Conservation (phyloP, 352 stramenopile genomes). For the Pythium phragmiticola region DNA sequence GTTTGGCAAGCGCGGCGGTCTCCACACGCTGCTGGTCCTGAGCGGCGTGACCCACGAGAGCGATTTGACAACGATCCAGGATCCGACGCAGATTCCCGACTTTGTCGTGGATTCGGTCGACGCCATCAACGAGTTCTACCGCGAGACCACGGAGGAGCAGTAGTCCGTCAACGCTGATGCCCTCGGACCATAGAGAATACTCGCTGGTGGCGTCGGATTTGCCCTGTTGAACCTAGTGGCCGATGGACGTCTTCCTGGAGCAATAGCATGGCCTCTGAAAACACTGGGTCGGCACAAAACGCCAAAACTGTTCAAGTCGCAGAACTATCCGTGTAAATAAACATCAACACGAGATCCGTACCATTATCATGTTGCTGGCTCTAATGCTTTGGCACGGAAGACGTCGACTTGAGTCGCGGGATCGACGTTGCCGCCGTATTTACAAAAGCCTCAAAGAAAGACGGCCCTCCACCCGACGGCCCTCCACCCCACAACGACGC, state of each 20-base stretch:
- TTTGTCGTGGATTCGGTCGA: slow-evolving; percentile 72
- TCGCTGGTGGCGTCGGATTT: neutral
- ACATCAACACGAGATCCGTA: neutral
- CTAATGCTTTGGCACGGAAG: slow-evolving; percentile 12
- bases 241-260: too few relatives aligned
- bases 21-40: slow-evolving; percentile 77
- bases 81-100: slow-evolving; percentile 58
- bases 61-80: slow-evolving; percentile 53
- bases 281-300: neutral
- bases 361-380: neutral
- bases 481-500: slow-evolving; percentile 25
- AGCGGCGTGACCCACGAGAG: slow-evolving; percentile 63
- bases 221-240: neutral
- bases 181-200: neutral
- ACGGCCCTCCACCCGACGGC: slow-evolving; percentile 8
- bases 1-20: slow-evolving; percentile 67
- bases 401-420: slow-evolving; percentile 47
- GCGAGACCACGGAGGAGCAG: neutral
- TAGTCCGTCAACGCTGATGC: neutral
- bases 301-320: too few relatives aligned
- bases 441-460: slow-evolving; percentile 76
- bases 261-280: neutral
- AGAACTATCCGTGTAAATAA: slow-evolving; percentile 13
- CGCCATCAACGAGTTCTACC: slow-evolving; percentile 65
- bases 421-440: slow-evolving; percentile 45